Percentiles rank a stretch among this genome's conserved stretches.
These are phyloP conservation scores for Rhinocladiella similis DNA, from an alignment of 2,329 filamentous ascomycete genomes.

Conservation along the genomic window DNA sequence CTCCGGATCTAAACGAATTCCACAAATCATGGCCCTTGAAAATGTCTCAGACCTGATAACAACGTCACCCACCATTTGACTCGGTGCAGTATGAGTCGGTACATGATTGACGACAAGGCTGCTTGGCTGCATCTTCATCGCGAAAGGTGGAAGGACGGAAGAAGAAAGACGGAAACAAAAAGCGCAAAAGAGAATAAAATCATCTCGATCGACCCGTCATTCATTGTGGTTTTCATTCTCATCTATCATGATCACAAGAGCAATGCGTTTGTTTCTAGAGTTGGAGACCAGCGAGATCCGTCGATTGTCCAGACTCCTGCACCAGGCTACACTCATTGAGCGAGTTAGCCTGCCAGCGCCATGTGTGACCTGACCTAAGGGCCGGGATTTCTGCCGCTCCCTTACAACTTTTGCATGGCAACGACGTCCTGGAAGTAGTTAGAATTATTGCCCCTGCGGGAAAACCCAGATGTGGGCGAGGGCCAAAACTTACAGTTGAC, in stretches of 20 bases:
- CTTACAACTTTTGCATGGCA: constrained; percentile 15
- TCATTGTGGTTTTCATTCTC: constrained; percentile 19
- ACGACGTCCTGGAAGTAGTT: neutral
- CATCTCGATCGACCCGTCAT: constrained; percentile 1
- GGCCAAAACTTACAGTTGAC: constrained; percentile 60
- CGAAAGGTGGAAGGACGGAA: neutral
- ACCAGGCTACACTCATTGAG: constrained; percentile 7
- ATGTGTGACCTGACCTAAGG: constrained; percentile 1
- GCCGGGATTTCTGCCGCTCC: neutral
- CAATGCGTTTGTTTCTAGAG: constrained; percentile 12
- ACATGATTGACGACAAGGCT: neutral
- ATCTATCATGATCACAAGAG: constrained; percentile 10
- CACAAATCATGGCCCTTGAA: constrained; percentile 17
- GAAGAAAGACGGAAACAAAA: neutral
- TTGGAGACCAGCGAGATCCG: neutral
- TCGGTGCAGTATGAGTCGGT: neutral
- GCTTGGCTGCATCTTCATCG: neutral
- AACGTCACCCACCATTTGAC: neutral
- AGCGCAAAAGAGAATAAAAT: neutral
- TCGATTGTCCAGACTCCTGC: neutral
- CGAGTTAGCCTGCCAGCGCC: neutral
- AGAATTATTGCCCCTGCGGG: constrained; percentile 28
- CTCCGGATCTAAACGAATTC: constrained; percentile 18
- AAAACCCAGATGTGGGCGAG: too few relatives aligned
- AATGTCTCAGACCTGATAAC: constrained; percentile 20